These are phyloP conservation scores for Trametes elegans DNA, from an alignment of 768 basidiomycete species.

Conservation along the genomic window DNA sequence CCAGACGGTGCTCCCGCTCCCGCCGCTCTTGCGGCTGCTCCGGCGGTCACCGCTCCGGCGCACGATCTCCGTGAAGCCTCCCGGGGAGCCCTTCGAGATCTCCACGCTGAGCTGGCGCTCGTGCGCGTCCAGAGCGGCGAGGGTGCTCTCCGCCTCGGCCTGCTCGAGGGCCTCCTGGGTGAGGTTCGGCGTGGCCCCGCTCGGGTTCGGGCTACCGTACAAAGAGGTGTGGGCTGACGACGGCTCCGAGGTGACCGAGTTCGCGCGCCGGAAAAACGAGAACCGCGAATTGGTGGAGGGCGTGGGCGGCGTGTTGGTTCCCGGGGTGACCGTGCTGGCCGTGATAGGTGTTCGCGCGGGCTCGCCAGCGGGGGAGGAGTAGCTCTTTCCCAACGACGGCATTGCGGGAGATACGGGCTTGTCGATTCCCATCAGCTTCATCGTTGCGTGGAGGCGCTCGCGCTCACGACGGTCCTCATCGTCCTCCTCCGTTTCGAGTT, in stretches of 20 bases:
- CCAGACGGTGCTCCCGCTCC: conserved; percentile 80
- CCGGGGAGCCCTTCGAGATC: conserved; percentile 66
- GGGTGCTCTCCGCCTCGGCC: conserved; percentile 70
- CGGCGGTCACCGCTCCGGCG: conserved; percentile 53
- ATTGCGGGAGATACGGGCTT: conserved; percentile 46
- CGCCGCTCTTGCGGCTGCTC: conserved; percentile 55
- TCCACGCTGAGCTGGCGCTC: conserved; percentile 72
- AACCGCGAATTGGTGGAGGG: conserved; percentile 48
- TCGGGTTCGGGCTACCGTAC: conserved; percentile 22
- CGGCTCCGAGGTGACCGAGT: conserved; percentile 44
- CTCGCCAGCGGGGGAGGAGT: conserved; percentile 34
- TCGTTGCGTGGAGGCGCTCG: conserved; percentile 83
- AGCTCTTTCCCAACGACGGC: conserved; percentile 39
- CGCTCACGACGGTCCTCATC: conserved; percentile 89
- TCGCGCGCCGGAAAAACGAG: conserved; percentile 66
- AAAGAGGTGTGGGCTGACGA: conserved; percentile 45
- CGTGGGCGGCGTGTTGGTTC: conserved; percentile 28
- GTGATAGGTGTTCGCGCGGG: conserved; percentile 13
- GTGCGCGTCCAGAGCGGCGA: conserved; percentile 77
- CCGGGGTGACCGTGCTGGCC: conserved; percentile 26
- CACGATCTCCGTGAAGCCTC: conserved; percentile 80
- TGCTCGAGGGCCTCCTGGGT: conserved; percentile 78
- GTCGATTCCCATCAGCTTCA: conserved; percentile 93
- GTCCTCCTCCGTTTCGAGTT: conserved; percentile 86
- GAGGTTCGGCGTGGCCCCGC: conserved; percentile 40